A percentile compares a stretch with the other conserved stretches of the same genome.
Evolutionary conservation across 805 yeast genomes (phyloP).

Genomic region (Ogataea minuta): DNA sequence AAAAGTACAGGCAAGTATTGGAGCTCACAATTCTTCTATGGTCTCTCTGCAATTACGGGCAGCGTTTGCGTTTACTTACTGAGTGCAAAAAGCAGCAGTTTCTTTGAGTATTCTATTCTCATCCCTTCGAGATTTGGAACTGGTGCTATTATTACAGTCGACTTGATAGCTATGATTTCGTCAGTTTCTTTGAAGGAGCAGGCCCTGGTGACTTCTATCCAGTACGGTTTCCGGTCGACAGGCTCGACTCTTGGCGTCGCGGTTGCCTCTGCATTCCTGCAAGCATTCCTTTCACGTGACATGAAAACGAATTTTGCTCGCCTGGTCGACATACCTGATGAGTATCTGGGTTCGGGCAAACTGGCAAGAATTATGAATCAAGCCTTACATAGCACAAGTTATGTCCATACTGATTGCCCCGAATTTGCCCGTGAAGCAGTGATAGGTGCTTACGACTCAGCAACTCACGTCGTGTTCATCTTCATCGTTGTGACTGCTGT

Average conservation of each 20-base stretch:
- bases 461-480: constrained; percentile 52
- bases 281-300: constrained; percentile 26
- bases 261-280: constrained; percentile 46
- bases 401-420: constrained; percentile 44
- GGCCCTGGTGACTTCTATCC: constrained; percentile 86
- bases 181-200: constrained; percentile 68
- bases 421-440: constrained; percentile 44
- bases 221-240: constrained; percentile 64
- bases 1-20: constrained; percentile 64
- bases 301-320: constrained; percentile 16
- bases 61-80: constrained; percentile 33
- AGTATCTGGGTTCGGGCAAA: constrained; percentile 14
- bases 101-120: constrained; percentile 44
- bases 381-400: constrained; percentile 26
- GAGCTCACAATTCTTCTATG: constrained; percentile 41
- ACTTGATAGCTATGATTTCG: constrained; percentile 71
- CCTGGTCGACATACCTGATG: constrained; percentile 20
- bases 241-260: constrained; percentile 57
- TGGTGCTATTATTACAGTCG: constrained; percentile 65
- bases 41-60: constrained; percentile 48
- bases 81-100: constrained; percentile 17
- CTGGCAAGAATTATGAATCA: constrained; percentile 13
- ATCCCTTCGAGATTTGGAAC: constrained; percentile 63
- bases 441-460: constrained; percentile 46
- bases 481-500: constrained; percentile 33